phyloP scores from a whole-genome alignment of 2,329 filamentous ascomycete species.

The Phaeosphaeria sp. region DNA sequence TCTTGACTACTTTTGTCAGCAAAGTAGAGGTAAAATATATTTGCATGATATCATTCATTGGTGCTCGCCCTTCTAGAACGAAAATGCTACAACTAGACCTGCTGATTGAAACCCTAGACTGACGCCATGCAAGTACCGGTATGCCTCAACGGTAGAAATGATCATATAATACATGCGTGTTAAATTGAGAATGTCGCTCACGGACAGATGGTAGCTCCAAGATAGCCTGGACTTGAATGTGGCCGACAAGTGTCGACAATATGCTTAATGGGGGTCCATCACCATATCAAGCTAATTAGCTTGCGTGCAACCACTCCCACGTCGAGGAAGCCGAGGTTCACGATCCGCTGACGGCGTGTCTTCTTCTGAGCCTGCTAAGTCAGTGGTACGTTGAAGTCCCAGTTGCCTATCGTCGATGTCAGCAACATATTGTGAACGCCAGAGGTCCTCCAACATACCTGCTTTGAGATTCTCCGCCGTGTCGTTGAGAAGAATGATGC shows the following conservation, averaged over 20 bases:
- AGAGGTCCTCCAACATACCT: conserved; percentile 62
- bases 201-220: not conserved
- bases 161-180: not conserved
- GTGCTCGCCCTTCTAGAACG: not conserved
- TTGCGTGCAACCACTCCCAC: not conserved
- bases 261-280: not conserved
- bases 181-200: not conserved
- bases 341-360: not conserved
- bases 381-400: conserved; percentile 41
- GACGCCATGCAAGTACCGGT: not conserved
- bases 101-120: not conserved
- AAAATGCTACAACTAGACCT: not conserved
- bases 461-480: conserved; percentile 91
- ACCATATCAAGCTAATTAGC: not conserved
- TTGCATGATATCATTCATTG: not conserved
- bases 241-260: not conserved
- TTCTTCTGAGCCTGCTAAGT: conserved; percentile 12
- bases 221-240: not conserved
- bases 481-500: conserved; percentile 87
- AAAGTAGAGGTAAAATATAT: not conserved
- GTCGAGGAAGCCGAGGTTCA: not conserved
- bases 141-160: not conserved
- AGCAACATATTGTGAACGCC: conserved; percentile 6
- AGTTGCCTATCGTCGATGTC: conserved; percentile 30
- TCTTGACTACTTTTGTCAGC: not conserved